Evolutionary conservation across 2,329 filamentous ascomycete species (phyloP), one percentile per base, ranked within the genome.

Genomic region (Lachnum nothofagi): DNA sequence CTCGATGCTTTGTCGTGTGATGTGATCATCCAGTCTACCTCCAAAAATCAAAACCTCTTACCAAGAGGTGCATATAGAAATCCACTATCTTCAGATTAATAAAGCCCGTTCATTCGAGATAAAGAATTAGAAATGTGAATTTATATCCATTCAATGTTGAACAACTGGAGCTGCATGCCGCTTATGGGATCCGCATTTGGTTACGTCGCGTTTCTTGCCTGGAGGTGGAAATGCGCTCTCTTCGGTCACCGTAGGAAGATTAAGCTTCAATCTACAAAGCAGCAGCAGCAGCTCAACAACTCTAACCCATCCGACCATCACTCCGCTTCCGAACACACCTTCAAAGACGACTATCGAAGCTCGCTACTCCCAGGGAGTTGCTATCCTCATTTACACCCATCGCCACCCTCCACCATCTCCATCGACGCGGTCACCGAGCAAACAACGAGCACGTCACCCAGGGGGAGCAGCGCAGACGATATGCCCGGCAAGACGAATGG

Each of bases 401-500:
- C 39, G 14, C 46, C 24, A 41, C 33, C 9, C 24, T 24, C 19
- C 29, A 44, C 8, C 51, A 33, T 23, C 41, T 16, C 31, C 34
- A 14, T 53, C 49, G 43, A 59, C 61, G 59, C 61, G 59, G 54
- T 55, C 53, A 37, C 41, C 48, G 52, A 50, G 45, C 56, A 41
- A 19, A 24, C 33, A 40, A 52, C 43, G 39, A 51, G 48, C 54
- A 59, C 54, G 54, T 60, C 52, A 62, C 51, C 56, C 53, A 61
- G 56, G 57, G 55, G 50, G 54, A 56, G 52, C 48, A 44, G 40
- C 55, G 43, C 45, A 50, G 46, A 55, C 60, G 64, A 63, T 53
- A 88, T 88, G 83, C 83, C 82, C 61, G 79, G 84, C 68, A 85
- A 87, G 69, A 85, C 85, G 64, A 67, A 67, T 27, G 86, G 85